Base-by-base conservation (phyloP, 140 eudicot species). In the Erigeron philadelphicus region DNA sequence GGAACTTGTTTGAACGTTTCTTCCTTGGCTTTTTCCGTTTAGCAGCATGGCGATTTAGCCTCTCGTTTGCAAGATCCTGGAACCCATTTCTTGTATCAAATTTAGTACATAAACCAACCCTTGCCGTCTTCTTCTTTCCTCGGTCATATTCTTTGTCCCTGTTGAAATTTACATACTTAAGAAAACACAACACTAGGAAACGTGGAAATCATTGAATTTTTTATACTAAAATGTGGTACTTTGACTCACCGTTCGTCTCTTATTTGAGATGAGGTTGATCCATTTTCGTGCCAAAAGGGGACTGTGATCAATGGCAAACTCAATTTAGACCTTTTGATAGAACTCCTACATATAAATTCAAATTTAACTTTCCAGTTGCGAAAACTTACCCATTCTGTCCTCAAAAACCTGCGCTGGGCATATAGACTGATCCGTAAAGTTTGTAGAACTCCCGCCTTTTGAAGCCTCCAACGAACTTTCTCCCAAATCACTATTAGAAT, bases 41-140 rank as follows among this genome's bases (percentile, higher is more conserved):
- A 15, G 47, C 48, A 61, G 66, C 46, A 61, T 61, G 66, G 46
- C 46, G 15, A 13, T 38, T 61, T 61, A 61, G 38, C 38, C 66
- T 38, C 66, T 61, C 66, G 15, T 61, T 15, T 61, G 66, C 23
- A 8, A 61, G 35, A 61, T 61, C 66, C 46, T 61, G 66, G 43
- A 60, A 60, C 44, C 64, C 65, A 31, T 60, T 58, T 60, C 18
- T 60, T 60, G 10, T 10, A 25, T 31, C 19, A 13, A 31, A 12
- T 23, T 60, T 11, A 9, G 42, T 31, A 60, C 8, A 31, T 17
- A 4, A 12, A 60, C 17, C 46, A 6, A 9, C 11, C 5, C 65
- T 60, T 60, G 13, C 18, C 9, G 12, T 60, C 19, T 60, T 60
- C 65, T 19, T 25, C 19, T 60, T 60, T 60, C 65, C 65, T 10